Base-by-base conservation (phyloP, 2,329 filamentous ascomycete genomes). In the Curvularia eragrostidis region DNA sequence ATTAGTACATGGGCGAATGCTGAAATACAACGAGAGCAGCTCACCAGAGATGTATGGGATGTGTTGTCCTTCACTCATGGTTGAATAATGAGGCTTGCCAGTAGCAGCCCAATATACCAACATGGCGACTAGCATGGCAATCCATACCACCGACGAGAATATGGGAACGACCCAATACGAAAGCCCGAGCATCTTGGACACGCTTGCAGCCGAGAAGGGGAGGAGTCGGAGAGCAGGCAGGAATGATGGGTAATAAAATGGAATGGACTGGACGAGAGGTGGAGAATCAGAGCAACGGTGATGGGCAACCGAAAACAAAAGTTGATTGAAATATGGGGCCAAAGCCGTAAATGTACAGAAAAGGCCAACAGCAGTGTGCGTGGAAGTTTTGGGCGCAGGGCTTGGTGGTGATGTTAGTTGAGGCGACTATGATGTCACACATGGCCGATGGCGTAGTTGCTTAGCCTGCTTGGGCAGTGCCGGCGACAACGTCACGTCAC, bases 21-120 rank as follows among this genome's bases (percentile, higher is more conserved):
- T 5, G n/a, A 13, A 19, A 2, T n/a, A 18, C 13, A 19, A 13
- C 6, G 8, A 7, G 12, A 3, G n/a, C 5, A 12, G 36, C 26
- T 52, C 80, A 76, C 90, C 86, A 65, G 86, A 89, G 70, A 91
- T 91, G 79, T 89, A 93, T 61, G 91, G 87, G 42, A 94, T 88
- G 24, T 66, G 75, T 71, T 91, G 88, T 30, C 65, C 61, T 0
- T 61, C 46, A 19, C 79, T 74, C 87, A 92, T 91, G 39, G 85
- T 88, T 2, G 79, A 57, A 69, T 90, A 91, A 62, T 80, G 79
- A 1, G 78, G 80, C n/a, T 78, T 76, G 55, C 89, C 75, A 66
- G 85, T 77, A 38, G 86, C 74, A 59, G 84, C 77, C 91, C 91
- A 94, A 76, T 85, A 82, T n/a, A 90, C 81, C 56, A 93, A 80